These are phyloP conservation scores for Serendipita sp. DNA, from an alignment of 768 basidiomycete species.

Conservation along the genomic window DNA sequence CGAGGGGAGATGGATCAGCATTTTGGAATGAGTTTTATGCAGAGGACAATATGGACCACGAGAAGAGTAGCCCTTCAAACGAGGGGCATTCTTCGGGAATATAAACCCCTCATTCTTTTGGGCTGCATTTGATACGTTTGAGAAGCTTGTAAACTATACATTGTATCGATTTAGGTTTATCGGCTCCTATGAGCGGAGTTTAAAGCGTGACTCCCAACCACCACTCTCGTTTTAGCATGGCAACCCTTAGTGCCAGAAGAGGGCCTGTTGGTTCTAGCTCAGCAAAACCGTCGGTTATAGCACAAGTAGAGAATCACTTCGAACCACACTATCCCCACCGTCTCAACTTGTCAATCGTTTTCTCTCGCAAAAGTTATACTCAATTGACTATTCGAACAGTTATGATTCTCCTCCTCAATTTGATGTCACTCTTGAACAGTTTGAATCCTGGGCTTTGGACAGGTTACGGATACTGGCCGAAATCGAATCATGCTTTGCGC, in stretches of 20 bases:
- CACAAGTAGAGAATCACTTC: slow-evolving; percentile 12
- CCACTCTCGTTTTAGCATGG: not conserved
- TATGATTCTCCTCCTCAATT: slow-evolving; percentile 73
- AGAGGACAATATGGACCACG: too few relatives aligned
- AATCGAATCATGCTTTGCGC: slow-evolving; percentile 75
- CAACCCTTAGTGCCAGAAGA: not conserved
- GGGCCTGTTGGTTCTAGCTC: not conserved
- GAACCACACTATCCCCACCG: slow-evolving; percentile 40
- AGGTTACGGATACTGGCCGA: slow-evolving; percentile 76
- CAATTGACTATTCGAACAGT: slow-evolving; percentile 24
- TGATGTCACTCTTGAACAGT: slow-evolving; percentile 89
- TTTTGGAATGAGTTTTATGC: slow-evolving; percentile 48
- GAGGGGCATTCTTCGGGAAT: too few relatives aligned
- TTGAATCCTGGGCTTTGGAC: slow-evolving; percentile 80
- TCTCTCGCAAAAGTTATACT: slow-evolving; percentile 14
- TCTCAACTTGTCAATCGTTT: slow-evolving; percentile 54
- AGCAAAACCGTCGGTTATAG: not conserved
- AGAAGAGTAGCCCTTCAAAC: too few relatives aligned
- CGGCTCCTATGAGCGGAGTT: not conserved
- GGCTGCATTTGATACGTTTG: not conserved
- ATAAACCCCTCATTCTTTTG: too few relatives aligned
- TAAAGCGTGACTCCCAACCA: not conserved
- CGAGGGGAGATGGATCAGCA: slow-evolving; percentile 40
- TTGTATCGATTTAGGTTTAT: not conserved
- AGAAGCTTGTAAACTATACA: not conserved